Conservation (phyloP, 192 early-diverging fungal genomes). For the Umbelopsis sp. region DNA sequence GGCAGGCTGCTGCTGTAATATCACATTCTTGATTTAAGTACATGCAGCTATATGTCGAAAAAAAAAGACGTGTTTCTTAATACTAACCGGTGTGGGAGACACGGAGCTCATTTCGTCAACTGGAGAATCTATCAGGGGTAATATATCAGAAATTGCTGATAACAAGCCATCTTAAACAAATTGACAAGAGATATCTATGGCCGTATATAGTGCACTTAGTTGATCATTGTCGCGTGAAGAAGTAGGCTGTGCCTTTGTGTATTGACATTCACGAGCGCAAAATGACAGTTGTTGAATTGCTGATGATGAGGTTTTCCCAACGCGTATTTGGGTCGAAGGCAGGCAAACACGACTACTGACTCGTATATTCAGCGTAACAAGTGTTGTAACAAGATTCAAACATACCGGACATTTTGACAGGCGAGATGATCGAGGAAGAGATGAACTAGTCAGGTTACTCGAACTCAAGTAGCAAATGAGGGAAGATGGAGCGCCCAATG, state of each 20-base stretch:
- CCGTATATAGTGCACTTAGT: not conserved
- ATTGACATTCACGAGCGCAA: not conserved
- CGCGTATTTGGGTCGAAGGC: not conserved
- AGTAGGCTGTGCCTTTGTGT: no score
- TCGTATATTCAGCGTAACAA: not conserved
- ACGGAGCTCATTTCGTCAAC: slow-evolving; percentile 10
- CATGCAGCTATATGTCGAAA: not conserved
- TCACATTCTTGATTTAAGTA: not conserved
- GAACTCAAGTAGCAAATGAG: slow-evolving; percentile 11
- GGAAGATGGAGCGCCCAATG: not conserved
- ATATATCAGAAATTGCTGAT: no score
- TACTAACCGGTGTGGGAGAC: slow-evolving; percentile 3
- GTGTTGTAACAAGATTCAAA: not conserved
- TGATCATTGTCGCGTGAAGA: no score
- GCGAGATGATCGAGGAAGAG: slow-evolving; percentile 20
- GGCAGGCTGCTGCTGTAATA: not conserved
- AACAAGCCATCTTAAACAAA: no score
- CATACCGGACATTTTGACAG: slow-evolving; percentile 18
- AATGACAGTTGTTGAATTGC: no score
- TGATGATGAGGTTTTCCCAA: not conserved
- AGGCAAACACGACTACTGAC: not conserved
- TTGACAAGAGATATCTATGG: not conserved
- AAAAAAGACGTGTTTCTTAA: not conserved
- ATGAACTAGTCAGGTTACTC: slow-evolving; percentile 14
- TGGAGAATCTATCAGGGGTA: not conserved